Evolutionary conservation across 495 filamentous ascomycete genomes (phyloP), one percentile per base, ranked within the genome.

Genomic region (Neurospora sp.): DNA sequence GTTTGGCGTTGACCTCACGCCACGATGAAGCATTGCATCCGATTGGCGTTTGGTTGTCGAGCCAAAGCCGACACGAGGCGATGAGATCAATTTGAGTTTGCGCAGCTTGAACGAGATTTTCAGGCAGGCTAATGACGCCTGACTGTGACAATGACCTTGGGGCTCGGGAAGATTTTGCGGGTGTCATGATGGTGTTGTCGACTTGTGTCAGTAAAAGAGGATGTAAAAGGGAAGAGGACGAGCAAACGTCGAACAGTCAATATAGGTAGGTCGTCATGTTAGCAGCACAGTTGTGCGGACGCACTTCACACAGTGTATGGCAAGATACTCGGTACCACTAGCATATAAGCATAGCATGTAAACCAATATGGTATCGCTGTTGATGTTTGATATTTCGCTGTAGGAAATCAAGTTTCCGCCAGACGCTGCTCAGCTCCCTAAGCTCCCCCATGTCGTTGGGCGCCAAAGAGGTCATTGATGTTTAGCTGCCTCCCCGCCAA

Each of bases 401-500:
- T 35, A 65, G 7, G 3, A 65, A 65, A 35, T 31, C 22, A 16
- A 61, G 53, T 65, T 37, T 35, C 10, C 14, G 27, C 35, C 27
- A 65, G 53, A 35, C 27, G 27, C 27, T 18, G 53, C 53, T 31
- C 1, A 35, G 12, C 53, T 65, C 27, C 53, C 27, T 65, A 65
- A 65, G 27, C 53, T 65, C 53, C 27, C 27, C 27, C 53, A 65
- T 65, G 53, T 6, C 53, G 16, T 31, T 61, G 53, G 35, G 53
- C 27, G 8, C 78, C 77, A 78, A 81, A 82, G n/a, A 82, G 77
- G 70, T 82, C 79, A 9, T 74, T 75, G 40, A 81, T 72, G 73
- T 75, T 79, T 4, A 82, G 41, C 42, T 75, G 79, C 40, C 74
- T 78, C 42, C 80, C 80, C 10, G 71, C 74, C 6, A 40, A 27